Evolutionary conservation across 2,329 filamentous ascomycete species (phyloP).

Genomic region (Aspergillus sp.): DNA sequence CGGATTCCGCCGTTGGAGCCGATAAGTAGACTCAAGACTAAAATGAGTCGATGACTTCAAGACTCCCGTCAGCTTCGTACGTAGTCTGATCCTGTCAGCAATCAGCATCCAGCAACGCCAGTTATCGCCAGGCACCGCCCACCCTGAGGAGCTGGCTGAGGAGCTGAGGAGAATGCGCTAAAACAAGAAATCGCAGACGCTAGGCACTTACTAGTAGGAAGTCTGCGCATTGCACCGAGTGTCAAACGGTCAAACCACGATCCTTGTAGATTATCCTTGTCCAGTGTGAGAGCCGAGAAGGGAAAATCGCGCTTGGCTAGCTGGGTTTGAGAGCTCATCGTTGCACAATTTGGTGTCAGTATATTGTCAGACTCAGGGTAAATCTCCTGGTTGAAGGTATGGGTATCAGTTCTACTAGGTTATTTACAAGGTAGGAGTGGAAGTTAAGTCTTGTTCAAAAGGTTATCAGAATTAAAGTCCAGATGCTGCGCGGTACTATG

Average conservation of each 20-base stretch:
- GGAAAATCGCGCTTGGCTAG: slow-evolving; percentile 3
- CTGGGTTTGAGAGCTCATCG: not conserved
- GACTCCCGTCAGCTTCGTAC: not conserved
- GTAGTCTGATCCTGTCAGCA: not conserved
- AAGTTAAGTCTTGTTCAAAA: slow-evolving; percentile 5
- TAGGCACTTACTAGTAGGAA: not conserved
- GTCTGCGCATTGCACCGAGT: no score
- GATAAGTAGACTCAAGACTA: not conserved
- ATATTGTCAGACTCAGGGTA: not conserved
- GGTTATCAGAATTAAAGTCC: slow-evolving; percentile 11
- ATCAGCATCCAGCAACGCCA: not conserved
- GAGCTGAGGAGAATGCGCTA: not conserved
- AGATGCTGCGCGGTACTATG: slow-evolving; percentile 21
- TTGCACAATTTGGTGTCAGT: not conserved
- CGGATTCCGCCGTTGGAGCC: not conserved
- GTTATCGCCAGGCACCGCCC: not conserved
- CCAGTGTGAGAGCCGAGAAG: not conserved
- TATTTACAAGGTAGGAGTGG: not conserved
- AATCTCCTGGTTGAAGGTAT: not conserved
- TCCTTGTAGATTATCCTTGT: not conserved
- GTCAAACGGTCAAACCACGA: not conserved
- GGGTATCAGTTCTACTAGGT: no score
- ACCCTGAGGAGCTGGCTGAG: not conserved
- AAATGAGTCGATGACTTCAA: no score
- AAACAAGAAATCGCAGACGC: not conserved